Conservation (phyloP, 2,329 filamentous ascomycete genomes). For the Sarocladium kiliense region DNA sequence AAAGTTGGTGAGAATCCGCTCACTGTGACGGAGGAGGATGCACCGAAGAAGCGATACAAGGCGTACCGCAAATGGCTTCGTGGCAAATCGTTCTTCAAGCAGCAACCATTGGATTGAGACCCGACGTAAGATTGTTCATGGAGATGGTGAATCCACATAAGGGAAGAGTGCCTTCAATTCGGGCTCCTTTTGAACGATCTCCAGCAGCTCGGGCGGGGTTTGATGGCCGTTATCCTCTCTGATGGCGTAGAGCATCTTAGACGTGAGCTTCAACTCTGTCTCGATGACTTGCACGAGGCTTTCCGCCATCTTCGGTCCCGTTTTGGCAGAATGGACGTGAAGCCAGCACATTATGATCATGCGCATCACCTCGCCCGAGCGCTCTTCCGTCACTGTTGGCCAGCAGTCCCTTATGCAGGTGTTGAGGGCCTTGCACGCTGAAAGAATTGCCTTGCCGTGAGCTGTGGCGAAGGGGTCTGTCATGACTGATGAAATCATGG, state of each 20-base stretch:
- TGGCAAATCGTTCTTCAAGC: conserved; percentile 95
- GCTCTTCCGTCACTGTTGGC: conserved; percentile 55
- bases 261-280: conserved; percentile 25
- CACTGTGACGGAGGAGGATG: conserved; percentile 82
- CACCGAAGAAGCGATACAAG: conserved; percentile 91
- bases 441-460: conserved; percentile 46
- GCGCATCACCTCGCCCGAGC: conserved; percentile 60
- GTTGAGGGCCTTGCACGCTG: conserved; percentile 49
- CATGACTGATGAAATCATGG: conserved; percentile 60
- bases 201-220: background rate
- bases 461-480: conserved; percentile 62
- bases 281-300: background rate
- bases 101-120: conserved; percentile 59
- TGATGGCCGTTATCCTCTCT: conserved; percentile 12
- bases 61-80: conserved; percentile 92
- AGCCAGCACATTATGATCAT: conserved; percentile 60
- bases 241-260: conserved; percentile 27
- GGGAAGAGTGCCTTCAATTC: conserved; percentile 18
- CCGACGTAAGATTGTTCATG: background rate
- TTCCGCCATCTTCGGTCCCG: background rate
- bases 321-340: conserved; percentile 32
- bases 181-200: conserved; percentile 13
- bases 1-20: conserved; percentile 75
- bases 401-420: conserved; percentile 59
- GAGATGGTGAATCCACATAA: background rate